phyloP scores from a whole-genome alignment of 306 rosid genomes.

The Alnus glutinosa region DNA sequence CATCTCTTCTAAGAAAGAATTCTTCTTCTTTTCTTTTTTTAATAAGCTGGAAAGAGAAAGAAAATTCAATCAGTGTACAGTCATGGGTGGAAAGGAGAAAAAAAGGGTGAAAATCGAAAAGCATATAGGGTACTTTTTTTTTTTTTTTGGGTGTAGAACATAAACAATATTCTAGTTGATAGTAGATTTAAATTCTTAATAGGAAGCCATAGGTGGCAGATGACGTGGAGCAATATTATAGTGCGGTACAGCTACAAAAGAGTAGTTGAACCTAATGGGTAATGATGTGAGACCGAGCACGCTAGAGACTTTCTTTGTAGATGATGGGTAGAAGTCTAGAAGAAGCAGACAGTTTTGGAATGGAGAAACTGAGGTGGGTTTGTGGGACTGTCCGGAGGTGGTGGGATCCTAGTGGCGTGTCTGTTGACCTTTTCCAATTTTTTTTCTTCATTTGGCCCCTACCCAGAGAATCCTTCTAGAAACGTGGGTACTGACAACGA shows the following conservation, averaged over 20 bases:
- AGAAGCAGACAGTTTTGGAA: conserved; percentile 30
- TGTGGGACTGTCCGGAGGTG: conserved; percentile 29
- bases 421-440: not conserved
- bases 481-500: conserved; percentile 11
- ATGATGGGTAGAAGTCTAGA: not conserved
- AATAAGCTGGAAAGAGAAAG: conserved; percentile 37
- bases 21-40: conserved; percentile 5
- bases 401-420: conserved; percentile 11
- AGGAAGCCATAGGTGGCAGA: conserved; percentile 26
- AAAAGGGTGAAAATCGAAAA: not conserved
- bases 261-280: conserved; percentile 31
- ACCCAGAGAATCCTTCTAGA: conserved; percentile 31
- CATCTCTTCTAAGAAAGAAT: not conserved
- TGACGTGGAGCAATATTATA: conserved; percentile 16
- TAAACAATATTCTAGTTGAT: not conserved
- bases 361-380: conserved; percentile 20
- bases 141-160: not conserved
- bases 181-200: not conserved
- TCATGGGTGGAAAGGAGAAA: conserved; percentile 7
- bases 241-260: conserved; percentile 57
- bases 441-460: conserved; percentile 18
- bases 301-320: not conserved
- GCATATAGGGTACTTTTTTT: not conserved
- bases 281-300: not conserved
- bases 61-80: conserved; percentile 48